Conservation (phyloP, 2,329 filamentous ascomycete genomes). For the Didymella lethalis region DNA sequence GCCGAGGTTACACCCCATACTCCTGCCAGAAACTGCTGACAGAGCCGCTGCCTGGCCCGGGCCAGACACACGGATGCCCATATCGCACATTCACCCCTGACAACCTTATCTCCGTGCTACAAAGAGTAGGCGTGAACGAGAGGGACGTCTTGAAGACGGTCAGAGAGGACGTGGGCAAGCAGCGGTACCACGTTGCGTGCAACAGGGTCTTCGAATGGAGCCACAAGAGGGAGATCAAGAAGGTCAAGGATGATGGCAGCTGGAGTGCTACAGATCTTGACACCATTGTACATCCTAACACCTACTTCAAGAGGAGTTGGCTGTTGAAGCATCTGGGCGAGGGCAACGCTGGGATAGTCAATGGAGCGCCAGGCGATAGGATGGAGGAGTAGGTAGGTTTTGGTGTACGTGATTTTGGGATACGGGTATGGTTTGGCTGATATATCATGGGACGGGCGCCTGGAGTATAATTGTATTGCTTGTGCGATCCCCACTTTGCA, state of each 20-base stretch:
- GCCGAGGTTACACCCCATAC: conserved; percentile 87
- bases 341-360: conserved; percentile 47
- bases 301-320: conserved; percentile 96
- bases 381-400: conserved; percentile 44
- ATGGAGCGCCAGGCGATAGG: conserved; percentile 31
- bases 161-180: conserved; percentile 85
- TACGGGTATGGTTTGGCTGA: not conserved
- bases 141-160: conserved; percentile 79
- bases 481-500: not conserved
- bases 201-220: conserved; percentile 92
- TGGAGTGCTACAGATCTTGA: conserved; percentile 76
- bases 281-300: conserved; percentile 96
- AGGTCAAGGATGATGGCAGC: conserved; percentile 58
- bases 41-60: conserved; percentile 84
- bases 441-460: not conserved
- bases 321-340: conserved; percentile 79
- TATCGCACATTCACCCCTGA: conserved; percentile 92
- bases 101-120: conserved; percentile 79
- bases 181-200: conserved; percentile 93
- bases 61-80: conserved; percentile 94
- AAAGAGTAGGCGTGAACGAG: conserved; percentile 81
- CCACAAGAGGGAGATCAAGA: conserved; percentile 69
- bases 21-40: conserved; percentile 95
- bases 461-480: not conserved
- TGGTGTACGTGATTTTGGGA: not conserved